Percentiles rank a stretch among this genome's conserved stretches.
Conservation (phyloP, 2,329 filamentous ascomycete genomes). For the Coniella lustricola region DNA sequence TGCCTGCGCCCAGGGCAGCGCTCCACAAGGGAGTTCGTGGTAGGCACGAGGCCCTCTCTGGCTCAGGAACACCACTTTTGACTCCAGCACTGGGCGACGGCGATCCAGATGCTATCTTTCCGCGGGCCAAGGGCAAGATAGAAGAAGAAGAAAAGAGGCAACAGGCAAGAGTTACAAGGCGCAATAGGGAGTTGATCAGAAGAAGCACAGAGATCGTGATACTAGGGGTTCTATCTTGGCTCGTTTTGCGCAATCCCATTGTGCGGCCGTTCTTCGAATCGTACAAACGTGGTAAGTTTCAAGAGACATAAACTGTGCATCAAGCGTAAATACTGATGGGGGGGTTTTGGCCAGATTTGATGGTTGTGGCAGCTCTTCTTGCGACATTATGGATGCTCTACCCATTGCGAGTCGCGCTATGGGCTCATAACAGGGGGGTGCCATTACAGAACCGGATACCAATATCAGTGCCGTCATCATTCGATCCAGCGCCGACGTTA, state of each 20-base stretch:
- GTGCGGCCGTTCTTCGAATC: slow-evolving; percentile 37
- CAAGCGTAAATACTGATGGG: slow-evolving; percentile 2
- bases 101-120: slow-evolving; percentile 23
- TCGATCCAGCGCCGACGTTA: slow-evolving; percentile 85
- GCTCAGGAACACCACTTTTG: slow-evolving; percentile 47
- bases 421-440: slow-evolving; percentile 35
- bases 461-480: slow-evolving; percentile 60
- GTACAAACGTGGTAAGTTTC: slow-evolving; percentile 43
- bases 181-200: slow-evolving; percentile 44
- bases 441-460: slow-evolving; percentile 24
- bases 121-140: slow-evolving; percentile 17
- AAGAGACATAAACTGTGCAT: not conserved
- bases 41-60: slow-evolving; percentile 46
- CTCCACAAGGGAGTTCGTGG: slow-evolving; percentile 73
- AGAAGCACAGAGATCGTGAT: slow-evolving; percentile 47
- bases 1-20: slow-evolving; percentile 70
- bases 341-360: slow-evolving; percentile 38
- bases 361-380: slow-evolving; percentile 29
- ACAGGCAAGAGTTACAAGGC: slow-evolving; percentile 29
- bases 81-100: slow-evolving; percentile 41
- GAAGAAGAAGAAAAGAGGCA: slow-evolving; percentile 10
- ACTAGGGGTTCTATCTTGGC: slow-evolving; percentile 39
- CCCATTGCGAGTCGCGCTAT: slow-evolving; percentile 50
- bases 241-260: slow-evolving; percentile 40
- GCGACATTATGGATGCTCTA: slow-evolving; percentile 43